Base-by-base conservation (phyloP, 2,329 filamentous ascomycete species). In the Alternaria rosae region DNA sequence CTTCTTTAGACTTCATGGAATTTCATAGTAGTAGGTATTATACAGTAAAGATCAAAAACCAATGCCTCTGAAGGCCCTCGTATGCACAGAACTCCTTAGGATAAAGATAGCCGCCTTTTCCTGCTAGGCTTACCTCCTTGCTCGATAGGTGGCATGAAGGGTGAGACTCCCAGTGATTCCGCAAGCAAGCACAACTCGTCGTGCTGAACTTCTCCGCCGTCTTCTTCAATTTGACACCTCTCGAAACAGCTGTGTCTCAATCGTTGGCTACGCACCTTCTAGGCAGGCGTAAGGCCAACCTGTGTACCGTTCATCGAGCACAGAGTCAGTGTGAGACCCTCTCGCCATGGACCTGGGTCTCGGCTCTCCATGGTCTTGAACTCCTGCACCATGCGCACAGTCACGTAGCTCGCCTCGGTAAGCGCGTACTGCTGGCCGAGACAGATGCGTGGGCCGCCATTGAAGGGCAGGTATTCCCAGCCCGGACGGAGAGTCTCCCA, bases 381-480 rank as follows among this genome's bases (percentile, higher is more conserved):
- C 59, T 74, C 69, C 58, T 79, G 76, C 48, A 74, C 68, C 30
- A 79, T 32, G 28, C 77, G 63, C 6, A 71, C 71, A 6, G 73
- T 74, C 26, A 79, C 75, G 53, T 77, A 79, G 32, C 74, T 62
- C 7, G 77, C 77, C 53, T 79, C 77, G 1, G 76, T 76, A 4
- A 78, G 64, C 26, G 77, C 77, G 51, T 78, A 79, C 50, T 79
- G 76, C 64, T 77, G 76, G 6, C 77, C 77, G 12, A 80, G 59
- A 53, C 76, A 79, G 50, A 79, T 76, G 4, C 75, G 64, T n/a
- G 78, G 78, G 1, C 78, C 78, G 32, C 78, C 78, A 47, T 79
- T 79, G 64, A 80, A 80, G 1, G 78, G 78, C 9, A 80, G 58
- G 43, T 78, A 80, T 61, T 79, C 78, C 78, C 77, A 80, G 4